Percentiles rank a stretch among this genome's conserved stretches.
Conservation (phyloP, 208 protist species). For the Leishmania martiniquensis region DNA sequence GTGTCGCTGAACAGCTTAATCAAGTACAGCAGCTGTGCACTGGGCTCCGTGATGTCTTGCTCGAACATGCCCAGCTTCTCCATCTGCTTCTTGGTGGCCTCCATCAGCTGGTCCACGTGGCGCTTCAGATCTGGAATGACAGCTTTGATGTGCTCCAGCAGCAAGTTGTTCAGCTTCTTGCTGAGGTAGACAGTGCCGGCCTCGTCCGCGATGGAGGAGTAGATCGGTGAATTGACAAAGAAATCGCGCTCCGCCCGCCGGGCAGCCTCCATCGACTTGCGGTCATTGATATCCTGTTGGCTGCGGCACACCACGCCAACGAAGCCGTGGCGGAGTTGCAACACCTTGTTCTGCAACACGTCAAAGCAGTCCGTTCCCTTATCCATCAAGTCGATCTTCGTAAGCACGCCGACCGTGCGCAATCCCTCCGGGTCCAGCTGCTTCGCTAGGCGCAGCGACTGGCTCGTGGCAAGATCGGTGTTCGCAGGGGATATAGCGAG, state of each 20-base stretch:
- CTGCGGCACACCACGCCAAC: slow-evolving; percentile 98
- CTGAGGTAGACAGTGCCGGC: slow-evolving; percentile 92
- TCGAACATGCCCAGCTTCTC: slow-evolving; percentile 91
- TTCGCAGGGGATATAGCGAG: slow-evolving; percentile 99
- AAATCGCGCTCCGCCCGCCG: slow-evolving; percentile 92
- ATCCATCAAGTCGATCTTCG: slow-evolving; percentile 99
- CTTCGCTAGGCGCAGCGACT: slow-evolving; percentile 97
- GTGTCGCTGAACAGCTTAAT: slow-evolving; percentile 91
- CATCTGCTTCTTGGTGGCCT: slow-evolving; percentile 87
- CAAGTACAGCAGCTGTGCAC: slow-evolving; percentile 82
- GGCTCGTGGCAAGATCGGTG: slow-evolving; percentile 99
- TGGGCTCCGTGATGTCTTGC: slow-evolving; percentile 80
- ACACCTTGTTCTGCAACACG: slow-evolving; percentile 93
- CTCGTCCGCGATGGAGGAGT: slow-evolving; percentile 85
- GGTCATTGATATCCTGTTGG: slow-evolving; percentile 97
- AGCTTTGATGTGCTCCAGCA: slow-evolving; percentile 96
- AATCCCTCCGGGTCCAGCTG: slow-evolving; percentile 97
- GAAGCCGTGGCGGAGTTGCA: slow-evolving; percentile 97
- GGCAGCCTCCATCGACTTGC: slow-evolving; percentile 88
- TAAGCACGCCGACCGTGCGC: slow-evolving; percentile 99
- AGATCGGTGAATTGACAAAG: slow-evolving; percentile 94
- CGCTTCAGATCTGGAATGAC: slow-evolving; percentile 94
- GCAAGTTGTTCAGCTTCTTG: slow-evolving; percentile 90
- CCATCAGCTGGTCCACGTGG: slow-evolving; percentile 91
- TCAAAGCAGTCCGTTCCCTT: slow-evolving; percentile 98